Conservation (phyloP, 345 rosid species). For the Angophora floribunda region DNA sequence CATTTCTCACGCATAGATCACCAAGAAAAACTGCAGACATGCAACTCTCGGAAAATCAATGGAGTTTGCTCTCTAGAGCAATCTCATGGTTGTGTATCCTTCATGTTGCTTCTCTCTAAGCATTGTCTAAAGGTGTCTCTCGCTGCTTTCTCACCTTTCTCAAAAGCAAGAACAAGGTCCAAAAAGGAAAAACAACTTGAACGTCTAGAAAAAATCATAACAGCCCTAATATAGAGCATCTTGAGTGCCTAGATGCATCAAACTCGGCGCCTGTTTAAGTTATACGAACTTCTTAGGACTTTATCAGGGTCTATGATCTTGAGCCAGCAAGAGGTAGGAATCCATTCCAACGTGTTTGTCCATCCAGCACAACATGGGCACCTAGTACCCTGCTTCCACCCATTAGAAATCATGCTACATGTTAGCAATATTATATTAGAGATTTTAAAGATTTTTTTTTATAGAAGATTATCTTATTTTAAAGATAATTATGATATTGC, state of each 20-base stretch:
- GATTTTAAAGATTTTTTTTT: too few species aligned
- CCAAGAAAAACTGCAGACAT: background rate
- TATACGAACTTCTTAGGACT: background rate
- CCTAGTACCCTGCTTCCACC: background rate
- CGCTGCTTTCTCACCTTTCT: background rate
- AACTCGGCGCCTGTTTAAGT: background rate
- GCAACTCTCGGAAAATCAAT: background rate
- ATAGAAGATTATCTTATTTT: too few species aligned
- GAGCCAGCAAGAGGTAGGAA: background rate
- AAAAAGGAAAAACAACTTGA: background rate
- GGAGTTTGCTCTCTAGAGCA: background rate
- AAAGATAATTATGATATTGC: too few species aligned
- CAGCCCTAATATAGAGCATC: background rate
- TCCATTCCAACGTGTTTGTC: background rate
- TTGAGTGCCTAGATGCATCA: background rate
- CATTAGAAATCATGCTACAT: background rate
- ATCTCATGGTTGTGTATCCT: background rate
- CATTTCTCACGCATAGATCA: background rate
- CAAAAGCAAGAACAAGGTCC: background rate
- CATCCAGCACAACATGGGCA: background rate
- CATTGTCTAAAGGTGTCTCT: background rate
- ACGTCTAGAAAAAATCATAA: background rate
- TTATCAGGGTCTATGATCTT: background rate
- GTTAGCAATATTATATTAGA: too few species aligned
- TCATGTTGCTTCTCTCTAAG: background rate